Conservation (phyloP, 2,329 filamentous ascomycete species). For the Nigrospora sphaerica region DNA sequence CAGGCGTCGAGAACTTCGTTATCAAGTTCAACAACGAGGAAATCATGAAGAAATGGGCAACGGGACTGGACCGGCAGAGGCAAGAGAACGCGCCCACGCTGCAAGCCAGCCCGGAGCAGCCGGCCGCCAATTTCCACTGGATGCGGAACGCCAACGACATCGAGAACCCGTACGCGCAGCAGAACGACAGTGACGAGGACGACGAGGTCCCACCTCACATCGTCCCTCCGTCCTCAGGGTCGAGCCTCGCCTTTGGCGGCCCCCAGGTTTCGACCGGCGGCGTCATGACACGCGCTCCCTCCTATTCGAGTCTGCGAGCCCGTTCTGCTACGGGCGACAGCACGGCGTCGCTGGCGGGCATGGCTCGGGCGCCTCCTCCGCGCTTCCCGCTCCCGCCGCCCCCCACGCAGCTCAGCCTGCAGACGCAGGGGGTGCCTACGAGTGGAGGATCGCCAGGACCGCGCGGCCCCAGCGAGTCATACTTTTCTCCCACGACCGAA, state of each 20-base stretch:
- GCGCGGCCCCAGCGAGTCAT: constrained; percentile 63
- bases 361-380: constrained; percentile 56
- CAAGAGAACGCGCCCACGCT: constrained; percentile 49
- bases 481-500: constrained; percentile 84
- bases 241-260: constrained; percentile 18
- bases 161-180: constrained; percentile 73
- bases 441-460: constrained; percentile 52
- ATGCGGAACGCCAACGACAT: constrained; percentile 61
- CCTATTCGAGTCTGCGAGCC: constrained; percentile 67
- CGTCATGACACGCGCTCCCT: constrained; percentile 58
- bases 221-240: too few species aligned
- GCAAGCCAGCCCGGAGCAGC: constrained; percentile 36
- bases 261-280: constrained; percentile 29
- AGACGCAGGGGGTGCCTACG: constrained; percentile 40
- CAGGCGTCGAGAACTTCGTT: constrained; percentile 90
- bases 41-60: constrained; percentile 86
- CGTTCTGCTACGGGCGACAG: constrained; percentile 72
- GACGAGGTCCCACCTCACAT: constrained; percentile 27
- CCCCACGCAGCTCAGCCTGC: constrained; percentile 58
- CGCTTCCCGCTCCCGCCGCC: constrained; percentile 62
- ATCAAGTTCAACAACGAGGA: constrained; percentile 92
- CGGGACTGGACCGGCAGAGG: constrained; percentile 70
- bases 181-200: constrained; percentile 57
- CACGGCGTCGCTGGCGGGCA: constrained; percentile 47
- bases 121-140: constrained; percentile 72